Conservation (phyloP, 176 grass and related monocot species). For the Guadua angustifolia region DNA sequence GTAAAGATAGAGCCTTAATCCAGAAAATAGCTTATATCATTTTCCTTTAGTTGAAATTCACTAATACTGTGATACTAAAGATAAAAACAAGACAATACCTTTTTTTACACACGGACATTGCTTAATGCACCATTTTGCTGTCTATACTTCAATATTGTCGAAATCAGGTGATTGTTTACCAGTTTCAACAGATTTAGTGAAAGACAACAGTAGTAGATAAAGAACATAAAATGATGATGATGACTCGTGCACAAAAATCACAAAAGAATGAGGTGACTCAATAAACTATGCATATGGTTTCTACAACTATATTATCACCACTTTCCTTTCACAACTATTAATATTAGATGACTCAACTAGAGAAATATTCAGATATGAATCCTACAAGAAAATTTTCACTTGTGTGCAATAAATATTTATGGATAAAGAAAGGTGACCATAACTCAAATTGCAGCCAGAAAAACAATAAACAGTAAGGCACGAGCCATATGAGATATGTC, state of each 20-base stretch:
- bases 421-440: slow-evolving; percentile 32
- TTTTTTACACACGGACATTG: slow-evolving; percentile 7
- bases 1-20: slow-evolving; percentile 3
- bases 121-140: slow-evolving; percentile 6
- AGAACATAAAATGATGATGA: not conserved
- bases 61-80: not conserved
- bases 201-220: slow-evolving; percentile 5
- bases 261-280: not conserved
- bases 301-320: slow-evolving; percentile 22
- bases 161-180: not conserved
- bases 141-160: slow-evolving; percentile 11
- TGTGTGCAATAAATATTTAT: slow-evolving; percentile 11
- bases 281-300: not conserved
- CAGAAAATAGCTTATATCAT: not conserved
- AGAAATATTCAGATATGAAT: slow-evolving; percentile 20
- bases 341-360: not conserved
- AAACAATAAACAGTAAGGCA: slow-evolving; percentile 19
- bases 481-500: not conserved
- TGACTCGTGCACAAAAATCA: slow-evolving; percentile 15
- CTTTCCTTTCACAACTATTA: not conserved
- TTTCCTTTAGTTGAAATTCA: slow-evolving; percentile 34
- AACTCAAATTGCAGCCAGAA: slow-evolving; percentile 2
- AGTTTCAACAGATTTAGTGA: slow-evolving; percentile 9
- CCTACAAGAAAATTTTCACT: not conserved
- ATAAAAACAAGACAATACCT: not conserved